Evolutionary conservation across 768 basidiomycete species (phyloP), one percentile per base, ranked within the genome.

Genomic region (Pisolithus microcarpus): DNA sequence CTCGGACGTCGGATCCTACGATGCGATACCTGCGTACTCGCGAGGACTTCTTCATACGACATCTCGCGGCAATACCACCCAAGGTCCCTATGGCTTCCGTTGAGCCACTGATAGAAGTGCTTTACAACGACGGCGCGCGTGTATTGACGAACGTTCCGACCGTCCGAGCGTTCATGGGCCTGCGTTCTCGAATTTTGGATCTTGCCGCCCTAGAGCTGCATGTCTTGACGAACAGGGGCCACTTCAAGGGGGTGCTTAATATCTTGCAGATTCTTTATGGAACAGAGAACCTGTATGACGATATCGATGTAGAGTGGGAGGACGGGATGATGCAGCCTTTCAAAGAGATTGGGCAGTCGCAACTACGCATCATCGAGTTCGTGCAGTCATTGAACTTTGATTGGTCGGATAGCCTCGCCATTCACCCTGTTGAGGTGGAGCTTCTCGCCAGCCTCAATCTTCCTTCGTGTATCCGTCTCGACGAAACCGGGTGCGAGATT

Each of bases 141-240:
- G 72, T 87, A 10, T 66, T 74, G 38, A 85, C 89, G 5, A 86
- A 82, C 7, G 81, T 87, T 31, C 65, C 82, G 1, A 77, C 80
- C 1, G 67, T 94, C 9, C 76, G 80, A 48, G 77, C 91, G 0
- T 91, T 89, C 76, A 75, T 97, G 10, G 83, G 84, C 15, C 69
- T 91, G 39, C 85, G 91, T 31, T 87, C 92, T 1, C 87, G 82
- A 65, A 80, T 96, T 43, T 78, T 96, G 53, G 88, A 95, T 57
- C 78, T 88, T 21, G 81, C 84, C 21, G 90, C 94, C 1, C 76
- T 97, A 36, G 94, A 97, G 63, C 72, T 96, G 4, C 94, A 94
- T 54, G 79, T 89, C 11, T 75, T 94, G 52, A 90, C 89, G 2
- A 82, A 80, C 61, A 85, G 83, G 58, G 83, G 84, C 0, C 87